These are phyloP conservation scores for Cladosporium phlei DNA, from an alignment of 2,329 filamentous ascomycete genomes.

Conservation along the genomic window DNA sequence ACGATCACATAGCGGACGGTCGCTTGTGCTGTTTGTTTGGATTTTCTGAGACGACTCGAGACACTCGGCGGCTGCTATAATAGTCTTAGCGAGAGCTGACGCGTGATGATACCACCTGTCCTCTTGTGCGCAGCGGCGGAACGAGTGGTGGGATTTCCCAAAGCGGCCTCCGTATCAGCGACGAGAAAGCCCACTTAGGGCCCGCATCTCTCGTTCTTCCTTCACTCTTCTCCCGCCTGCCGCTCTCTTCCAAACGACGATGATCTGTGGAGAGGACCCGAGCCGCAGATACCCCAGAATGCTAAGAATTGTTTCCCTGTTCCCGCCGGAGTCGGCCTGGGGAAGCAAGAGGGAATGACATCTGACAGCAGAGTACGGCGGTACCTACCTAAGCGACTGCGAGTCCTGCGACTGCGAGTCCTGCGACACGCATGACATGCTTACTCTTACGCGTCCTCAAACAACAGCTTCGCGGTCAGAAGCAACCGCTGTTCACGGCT, in stretches of 20 bases:
- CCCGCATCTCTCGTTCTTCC: slow-evolving; percentile 11
- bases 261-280: slow-evolving; percentile 12
- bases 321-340: slow-evolving; percentile 4
- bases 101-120: slow-evolving; percentile 6
- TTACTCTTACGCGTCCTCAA: too few relatives aligned
- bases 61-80: too few relatives aligned
- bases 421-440: too few relatives aligned
- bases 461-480: too few relatives aligned
- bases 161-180: not conserved
- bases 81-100: not conserved
- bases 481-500: too few relatives aligned
- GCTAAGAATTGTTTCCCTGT: slow-evolving; percentile 2
- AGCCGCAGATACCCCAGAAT: slow-evolving; percentile 12
- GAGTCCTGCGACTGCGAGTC: too few relatives aligned
- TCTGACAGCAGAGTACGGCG: too few relatives aligned
- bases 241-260: slow-evolving; percentile 5
- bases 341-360: slow-evolving; percentile 1
- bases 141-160: slow-evolving; percentile 6
- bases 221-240: slow-evolving; percentile 12
- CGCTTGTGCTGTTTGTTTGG: too few relatives aligned
- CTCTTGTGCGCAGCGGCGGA: not conserved
- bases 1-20: too few relatives aligned
- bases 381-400: too few relatives aligned
- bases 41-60: too few relatives aligned
- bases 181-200: not conserved